These are phyloP conservation scores for Sphenostylis stenocarpa DNA, from an alignment of 306 rosid genomes.

Conservation along the genomic window DNA sequence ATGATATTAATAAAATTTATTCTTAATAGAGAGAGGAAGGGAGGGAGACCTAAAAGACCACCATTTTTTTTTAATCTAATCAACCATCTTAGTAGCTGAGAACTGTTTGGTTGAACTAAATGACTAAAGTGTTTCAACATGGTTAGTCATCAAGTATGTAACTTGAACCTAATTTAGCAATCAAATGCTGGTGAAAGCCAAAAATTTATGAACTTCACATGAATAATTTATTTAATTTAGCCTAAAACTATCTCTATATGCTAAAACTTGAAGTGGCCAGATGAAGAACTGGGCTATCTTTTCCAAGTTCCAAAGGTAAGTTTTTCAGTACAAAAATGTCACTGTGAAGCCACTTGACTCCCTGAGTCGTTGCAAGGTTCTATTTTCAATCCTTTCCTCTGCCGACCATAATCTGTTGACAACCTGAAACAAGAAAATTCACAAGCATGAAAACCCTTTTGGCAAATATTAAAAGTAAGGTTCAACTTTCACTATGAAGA, in stretches of 20 bases:
- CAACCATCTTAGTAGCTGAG: neutral
- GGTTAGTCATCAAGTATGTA: neutral
- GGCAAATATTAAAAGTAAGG: neutral
- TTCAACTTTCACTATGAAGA: neutral
- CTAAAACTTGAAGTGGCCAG: neutral
- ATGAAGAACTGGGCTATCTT: neutral
- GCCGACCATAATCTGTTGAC: conserved; percentile 42
- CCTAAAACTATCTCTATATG: conserved; percentile 4
- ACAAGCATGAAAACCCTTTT: neutral
- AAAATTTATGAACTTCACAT: neutral
- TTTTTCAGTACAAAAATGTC: conserved; percentile 24
- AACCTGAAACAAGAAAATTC: conserved; percentile 40
- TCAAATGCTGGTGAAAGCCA: neutral
- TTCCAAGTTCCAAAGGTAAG: neutral
- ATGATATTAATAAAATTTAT: too few species aligned
- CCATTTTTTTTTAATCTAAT: neutral
- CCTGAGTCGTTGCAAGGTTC: conserved; percentile 48
- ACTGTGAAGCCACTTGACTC: conserved; percentile 64
- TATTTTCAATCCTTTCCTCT: conserved; percentile 46
- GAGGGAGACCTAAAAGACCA: neutral
- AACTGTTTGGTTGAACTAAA: neutral
- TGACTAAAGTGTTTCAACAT: neutral
- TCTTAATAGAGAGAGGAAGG: too few species aligned
- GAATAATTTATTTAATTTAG: neutral
- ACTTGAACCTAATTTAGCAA: neutral